These are phyloP conservation scores for Xylaria curta DNA, from an alignment of 495 filamentous ascomycete species.

Conservation along the genomic window DNA sequence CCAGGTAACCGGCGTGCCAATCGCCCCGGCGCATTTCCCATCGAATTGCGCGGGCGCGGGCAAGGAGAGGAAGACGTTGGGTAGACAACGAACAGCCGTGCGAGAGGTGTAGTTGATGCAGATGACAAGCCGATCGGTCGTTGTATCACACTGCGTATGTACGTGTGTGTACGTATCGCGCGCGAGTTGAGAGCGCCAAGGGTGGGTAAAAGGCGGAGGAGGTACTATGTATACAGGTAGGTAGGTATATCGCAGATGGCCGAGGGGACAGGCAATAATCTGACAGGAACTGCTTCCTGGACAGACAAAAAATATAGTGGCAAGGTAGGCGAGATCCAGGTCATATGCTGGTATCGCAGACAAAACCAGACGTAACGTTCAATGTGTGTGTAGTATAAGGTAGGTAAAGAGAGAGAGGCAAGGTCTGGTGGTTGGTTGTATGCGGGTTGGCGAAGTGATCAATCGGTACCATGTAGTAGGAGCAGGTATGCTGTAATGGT, in stretches of 20 bases:
- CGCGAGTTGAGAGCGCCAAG: constrained; percentile 17
- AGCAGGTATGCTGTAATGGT: background rate
- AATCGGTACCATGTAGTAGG: constrained; percentile 1
- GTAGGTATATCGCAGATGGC: constrained; percentile 3
- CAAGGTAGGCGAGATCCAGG: constrained; percentile 11
- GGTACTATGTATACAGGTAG: background rate
- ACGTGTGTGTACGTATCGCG: constrained; percentile 10
- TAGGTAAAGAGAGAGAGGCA: background rate
- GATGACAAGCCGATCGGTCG: background rate
- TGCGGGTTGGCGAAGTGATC: constrained; percentile 17
- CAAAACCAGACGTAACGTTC: constrained; percentile 4
- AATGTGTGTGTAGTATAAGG: background rate
- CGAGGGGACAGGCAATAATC: background rate
- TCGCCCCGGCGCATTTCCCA: constrained; percentile 44
- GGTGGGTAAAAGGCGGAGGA: constrained; percentile 11
- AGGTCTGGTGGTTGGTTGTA: constrained; percentile 11
- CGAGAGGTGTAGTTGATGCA: constrained; percentile 6
- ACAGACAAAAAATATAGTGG: background rate
- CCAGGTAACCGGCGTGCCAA: constrained; percentile 42
- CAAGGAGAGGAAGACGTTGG: constrained; percentile 13
- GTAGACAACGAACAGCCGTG: constrained; percentile 19
- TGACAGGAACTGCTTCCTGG: background rate
- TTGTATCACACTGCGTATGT: constrained; percentile 9
- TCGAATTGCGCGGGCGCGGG: constrained; percentile 35
- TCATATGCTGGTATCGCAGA: constrained; percentile 3